Evolutionary conservation across 1,284 basidiomycete species (phyloP).

Genomic region (Ustilago esculenta): DNA sequence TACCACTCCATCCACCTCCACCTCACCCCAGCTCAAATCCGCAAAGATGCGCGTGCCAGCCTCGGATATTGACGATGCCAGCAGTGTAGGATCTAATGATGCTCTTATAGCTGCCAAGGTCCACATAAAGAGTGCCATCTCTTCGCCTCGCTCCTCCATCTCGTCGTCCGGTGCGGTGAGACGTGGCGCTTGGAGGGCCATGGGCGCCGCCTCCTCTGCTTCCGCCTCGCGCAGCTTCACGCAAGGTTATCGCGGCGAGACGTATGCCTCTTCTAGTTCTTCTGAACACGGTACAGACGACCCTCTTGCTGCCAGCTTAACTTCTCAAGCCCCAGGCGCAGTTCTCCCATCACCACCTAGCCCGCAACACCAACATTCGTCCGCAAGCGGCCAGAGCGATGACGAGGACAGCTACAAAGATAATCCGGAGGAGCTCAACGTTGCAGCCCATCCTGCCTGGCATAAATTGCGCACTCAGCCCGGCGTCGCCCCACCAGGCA

Average conservation of each 20-base stretch:
- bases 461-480: constrained; percentile 25
- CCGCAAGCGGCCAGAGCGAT: constrained; percentile 3
- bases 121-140: constrained; percentile 44
- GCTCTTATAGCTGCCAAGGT: constrained; percentile 24
- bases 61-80: constrained; percentile 36
- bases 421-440: constrained; percentile 29
- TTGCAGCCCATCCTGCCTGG: constrained; percentile 44
- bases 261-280: constrained; percentile 29
- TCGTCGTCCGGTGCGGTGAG: constrained; percentile 40
- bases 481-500: constrained; percentile 29
- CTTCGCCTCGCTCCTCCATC: constrained; percentile 47
- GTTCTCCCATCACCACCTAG: constrained; percentile 1
- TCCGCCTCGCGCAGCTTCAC: constrained; percentile 32
- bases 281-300: constrained; percentile 34
- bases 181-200: constrained; percentile 42
- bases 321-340: neutral
- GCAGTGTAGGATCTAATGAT: constrained; percentile 42
- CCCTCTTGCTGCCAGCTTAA: neutral
- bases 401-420: constrained; percentile 22
- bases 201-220: constrained; percentile 28
- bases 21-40: constrained; percentile 20
- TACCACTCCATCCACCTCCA: constrained; percentile 14
- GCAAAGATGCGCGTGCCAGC: constrained; percentile 24
- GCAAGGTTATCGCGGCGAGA: constrained; percentile 18
- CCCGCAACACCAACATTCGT: neutral